Percentiles rank a stretch among this genome's conserved stretches.
phyloP scores from a whole-genome alignment of 192 early-diverging fungal genomes.

The Umbelopsis isabellina region DNA sequence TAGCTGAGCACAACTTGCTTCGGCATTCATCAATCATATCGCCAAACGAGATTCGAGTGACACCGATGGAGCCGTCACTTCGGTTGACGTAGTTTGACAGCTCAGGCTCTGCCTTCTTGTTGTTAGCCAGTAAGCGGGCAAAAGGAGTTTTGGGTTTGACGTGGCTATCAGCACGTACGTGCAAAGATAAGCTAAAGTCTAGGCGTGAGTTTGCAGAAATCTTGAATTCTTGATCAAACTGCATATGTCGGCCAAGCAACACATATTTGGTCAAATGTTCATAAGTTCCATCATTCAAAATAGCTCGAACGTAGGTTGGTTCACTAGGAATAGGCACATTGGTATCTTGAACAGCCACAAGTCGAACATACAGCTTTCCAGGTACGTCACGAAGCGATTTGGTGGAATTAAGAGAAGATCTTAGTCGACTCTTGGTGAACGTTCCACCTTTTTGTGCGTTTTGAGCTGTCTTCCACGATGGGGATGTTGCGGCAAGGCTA shows the following conservation, averaged over 20 bases:
- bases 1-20: conserved; percentile 24
- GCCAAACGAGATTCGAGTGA: conserved; percentile 18
- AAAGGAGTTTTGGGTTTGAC: conserved; percentile 22
- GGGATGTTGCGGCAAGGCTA: not conserved
- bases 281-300: conserved; percentile 27
- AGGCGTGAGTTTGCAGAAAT: not conserved
- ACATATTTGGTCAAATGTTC: conserved; percentile 18
- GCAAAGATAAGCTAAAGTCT: conserved; percentile 17
- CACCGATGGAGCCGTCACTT: conserved; percentile 26
- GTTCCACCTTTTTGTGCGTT: not conserved
- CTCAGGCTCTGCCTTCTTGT: not conserved
- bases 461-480: conserved; percentile 3
- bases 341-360: conserved; percentile 33
- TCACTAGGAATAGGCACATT: conserved; percentile 36
- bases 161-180: not conserved
- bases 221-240: conserved; percentile 34
- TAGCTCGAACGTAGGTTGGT: conserved; percentile 24
- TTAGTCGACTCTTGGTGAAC: not conserved
- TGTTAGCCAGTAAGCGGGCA: conserved; percentile 25
- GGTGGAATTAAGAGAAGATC: not conserved
- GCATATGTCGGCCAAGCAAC: conserved; percentile 24
- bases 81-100: conserved; percentile 26
- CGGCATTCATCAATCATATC: conserved; percentile 23
- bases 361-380: conserved; percentile 39
- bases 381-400: not conserved